Conservation (phyloP, 208 protist genomes). For the Leishmania guyanensis region DNA sequence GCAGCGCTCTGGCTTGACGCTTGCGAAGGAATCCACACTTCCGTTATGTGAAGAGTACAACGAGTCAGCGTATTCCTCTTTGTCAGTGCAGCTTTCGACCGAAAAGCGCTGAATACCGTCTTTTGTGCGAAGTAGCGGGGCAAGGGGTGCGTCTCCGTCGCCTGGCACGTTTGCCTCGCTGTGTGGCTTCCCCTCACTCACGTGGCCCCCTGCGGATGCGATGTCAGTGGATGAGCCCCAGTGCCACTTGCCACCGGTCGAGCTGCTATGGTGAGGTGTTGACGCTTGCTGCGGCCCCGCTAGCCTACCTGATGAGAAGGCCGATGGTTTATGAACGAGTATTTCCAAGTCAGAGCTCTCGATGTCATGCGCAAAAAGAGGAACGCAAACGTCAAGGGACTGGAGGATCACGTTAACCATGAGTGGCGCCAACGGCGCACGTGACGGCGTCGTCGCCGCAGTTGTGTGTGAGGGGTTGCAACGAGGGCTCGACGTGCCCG, state of each 20-base stretch:
- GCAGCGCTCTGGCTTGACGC: constrained; percentile 19
- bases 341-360: constrained; percentile 22
- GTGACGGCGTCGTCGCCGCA: neutral
- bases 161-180: neutral
- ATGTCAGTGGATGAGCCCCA: neutral
- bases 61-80: neutral
- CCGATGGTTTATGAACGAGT: constrained; percentile 15
- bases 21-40: constrained; percentile 11
- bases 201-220: neutral
- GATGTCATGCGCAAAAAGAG: constrained; percentile 42
- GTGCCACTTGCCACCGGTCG: neutral
- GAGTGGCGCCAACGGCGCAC: neutral
- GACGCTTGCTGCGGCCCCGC: neutral
- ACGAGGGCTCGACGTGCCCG: neutral
- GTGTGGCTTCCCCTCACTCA: neutral
- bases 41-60: neutral
- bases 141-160: neutral
- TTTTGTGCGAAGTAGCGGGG: neutral
- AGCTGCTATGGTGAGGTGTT: neutral
- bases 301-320: constrained; percentile 11
- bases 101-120: neutral
- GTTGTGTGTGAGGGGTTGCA: neutral
- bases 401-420: constrained; percentile 27
- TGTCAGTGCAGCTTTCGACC: neutral
- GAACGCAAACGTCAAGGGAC: constrained; percentile 35